Evolutionary conservation across 1,139 yeast genomes (phyloP), one percentile per base, ranked within the genome.

Genomic region (Kodamaea sp.): DNA sequence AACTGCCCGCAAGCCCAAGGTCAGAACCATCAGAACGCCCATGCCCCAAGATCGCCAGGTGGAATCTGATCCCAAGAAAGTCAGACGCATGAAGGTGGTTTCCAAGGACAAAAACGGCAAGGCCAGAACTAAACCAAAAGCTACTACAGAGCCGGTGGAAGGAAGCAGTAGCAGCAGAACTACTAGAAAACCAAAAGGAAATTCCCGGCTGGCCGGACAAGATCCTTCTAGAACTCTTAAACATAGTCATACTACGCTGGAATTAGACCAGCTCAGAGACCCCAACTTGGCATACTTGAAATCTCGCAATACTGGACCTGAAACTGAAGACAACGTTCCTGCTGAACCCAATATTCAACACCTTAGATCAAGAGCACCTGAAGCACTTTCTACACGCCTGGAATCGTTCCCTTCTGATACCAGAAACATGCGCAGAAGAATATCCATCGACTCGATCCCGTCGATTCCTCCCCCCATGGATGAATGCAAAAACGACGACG

Each of bases 401-500:
- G 22, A 21, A 21, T 21, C 22, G 3, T 21, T 11, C n/a, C 14
- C 9, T 13, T 3, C 25, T 23, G 4, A 10, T 7, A 4, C 25
- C 11, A 23, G 25, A 23, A 23, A 12, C 4, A 23, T 13, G 14
- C 32, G 37, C 9, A 30, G 37, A 16, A 28, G 39, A 22, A 29
- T 24, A 10, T 35, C 41, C 10, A 29, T 35, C 7, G 39, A 38
- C 21, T 31, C 39, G 13, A 35, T 35, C 10, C 43, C 43, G 4
- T 35, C 43, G 16, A 32, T 40, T 15, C 43, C 41, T 4, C 42
- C 43, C 5, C 43, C 42, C 19, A 32, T 32, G 38, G 42, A 39
- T 25, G 42, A 39, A 22, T 39, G 36, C 25, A 31, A 21, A 10
- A 34, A 20, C 18, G 28, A 44, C 12, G 61, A 58, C 24, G 62